Evolutionary conservation across 1,139 yeast species (phyloP), one percentile per base, ranked within the genome.

Genomic region (Geotrichum bryndzae): DNA sequence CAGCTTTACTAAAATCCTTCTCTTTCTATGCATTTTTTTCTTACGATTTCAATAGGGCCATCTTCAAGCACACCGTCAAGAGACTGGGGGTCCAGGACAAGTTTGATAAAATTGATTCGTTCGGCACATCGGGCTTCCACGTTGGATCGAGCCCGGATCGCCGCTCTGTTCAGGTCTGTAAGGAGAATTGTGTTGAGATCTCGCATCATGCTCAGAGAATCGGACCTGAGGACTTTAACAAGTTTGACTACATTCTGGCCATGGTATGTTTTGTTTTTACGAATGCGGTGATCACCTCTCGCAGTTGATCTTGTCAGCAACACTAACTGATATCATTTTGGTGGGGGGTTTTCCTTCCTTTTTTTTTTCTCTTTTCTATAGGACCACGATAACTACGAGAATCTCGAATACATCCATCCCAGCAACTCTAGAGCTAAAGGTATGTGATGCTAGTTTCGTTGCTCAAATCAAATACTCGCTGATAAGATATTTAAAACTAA

Each of bases 101-200:
- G 51, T 81, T 92, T 67, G 74, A 77, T 0, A 68, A 71, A 15
- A 87, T 90, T 46, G 97, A 91, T 68, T 91, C 97, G 0, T 92
- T 86, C 73, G 98, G 98, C 5, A 90, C 97, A 0, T 84, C 90
- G 8, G 88, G 87, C 0, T 92, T 86, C 78, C 97, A 92, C 70
- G 75, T 81, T 53, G 98, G 98, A 0, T 91, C 88, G 56, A 68
- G 78, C 3, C 96, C 98, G 0, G 98, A 92, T 74, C 72, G 82
- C 25, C 78, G 98, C 63, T 86, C 96, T 0, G 80, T 81, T 0
- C 77, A 81, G 45, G 87, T 91, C 0, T 90, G 97, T 72, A 76
- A 79, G 33, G 79, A 82, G 57, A 85, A 91, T 69, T 86, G 87
- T 0, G 90, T 92, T 0, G 88, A 92, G 0, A 86, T 91, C 1